Base-by-base conservation (phyloP, 1,284 basidiomycete genomes). In the Coriolopsis trogii region DNA sequence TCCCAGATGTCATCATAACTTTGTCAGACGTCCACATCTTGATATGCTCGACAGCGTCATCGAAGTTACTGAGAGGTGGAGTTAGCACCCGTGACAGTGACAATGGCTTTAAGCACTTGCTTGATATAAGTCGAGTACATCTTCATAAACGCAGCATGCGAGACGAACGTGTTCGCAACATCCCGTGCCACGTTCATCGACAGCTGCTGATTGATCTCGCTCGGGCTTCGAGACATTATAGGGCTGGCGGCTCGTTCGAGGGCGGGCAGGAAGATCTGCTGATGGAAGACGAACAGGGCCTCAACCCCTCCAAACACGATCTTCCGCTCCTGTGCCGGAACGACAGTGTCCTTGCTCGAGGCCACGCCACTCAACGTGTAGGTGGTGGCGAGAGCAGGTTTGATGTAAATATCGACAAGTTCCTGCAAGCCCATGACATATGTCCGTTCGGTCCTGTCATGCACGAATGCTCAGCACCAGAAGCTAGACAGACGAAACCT, bases 61-160 rank as follows among this genome's bases (percentile, higher is more conserved):
- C 94, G 69, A 96, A 96, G 68, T 95, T 94, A 72, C 91, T 92
- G 62, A 29, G n/a, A 52, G 29, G 51, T 29, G 31, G 31, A 48
- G 29, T 61, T 34, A 59, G 39, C 41, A 4, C 16, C 45, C 13
- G n/a, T 20, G 38, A n/a, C 13, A 21, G 39, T 7, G 29, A 52
- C 41, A 48, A 53, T 38, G 51, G 10, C 15, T 39, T 18, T n/a
- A 16, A 9, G 46, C 24, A 78, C 90, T 67, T 67, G 92, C 90
- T 95, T 97, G 78, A 96, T 96, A 69, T 96, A 98, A 33, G 89
- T 91, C 41, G 93, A 95, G 71, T 98, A 98, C 87, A 98, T 94
- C 73, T 81, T 93, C 91, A 98, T 93, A 76, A 96, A 96, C 7
- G 94, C 93, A 33, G 93, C 92, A 70, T 98, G 94, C 43, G 87